These are phyloP conservation scores for Thalassiosira profunda DNA, from an alignment of 108 stramenopile genomes.

Conservation along the genomic window DNA sequence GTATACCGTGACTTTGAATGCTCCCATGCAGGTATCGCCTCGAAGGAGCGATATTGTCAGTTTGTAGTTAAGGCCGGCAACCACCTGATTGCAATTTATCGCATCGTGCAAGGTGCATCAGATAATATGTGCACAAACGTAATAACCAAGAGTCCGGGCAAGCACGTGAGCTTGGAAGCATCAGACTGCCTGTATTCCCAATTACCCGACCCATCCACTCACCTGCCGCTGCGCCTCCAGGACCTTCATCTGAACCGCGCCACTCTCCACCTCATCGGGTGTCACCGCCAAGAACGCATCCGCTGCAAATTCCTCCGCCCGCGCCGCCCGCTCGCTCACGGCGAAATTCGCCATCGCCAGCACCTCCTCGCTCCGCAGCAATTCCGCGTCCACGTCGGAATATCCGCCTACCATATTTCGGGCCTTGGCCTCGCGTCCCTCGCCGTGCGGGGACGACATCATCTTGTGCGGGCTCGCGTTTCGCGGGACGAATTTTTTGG, in stretches of 20 bases:
- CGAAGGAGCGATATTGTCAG: conserved; percentile 15
- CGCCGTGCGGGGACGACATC: no score
- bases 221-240: conserved; percentile 15
- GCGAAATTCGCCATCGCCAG: conserved; percentile 1
- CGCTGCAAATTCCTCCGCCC: not conserved
- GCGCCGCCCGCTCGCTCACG: not conserved
- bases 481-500: no score
- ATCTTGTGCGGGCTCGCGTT: no score
- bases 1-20: conserved; percentile 28
- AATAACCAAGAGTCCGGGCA: no score
- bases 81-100: conserved; percentile 34
- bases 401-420: conserved; percentile 16
- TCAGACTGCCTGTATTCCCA: not conserved
- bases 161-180: no score
- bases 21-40: conserved; percentile 18
- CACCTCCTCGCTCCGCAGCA: not conserved
- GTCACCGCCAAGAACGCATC: not conserved
- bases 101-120: not conserved
- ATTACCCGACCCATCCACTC: not conserved
- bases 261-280: not conserved
- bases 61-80: conserved; percentile 45
- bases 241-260: not conserved
- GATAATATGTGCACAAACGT: not conserved
- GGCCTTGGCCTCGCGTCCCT: no score
- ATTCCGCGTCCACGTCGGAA: not conserved